Percentiles rank a stretch among this genome's conserved stretches.
Evolutionary conservation across 768 basidiomycete species (phyloP).

Genomic region (Russula abietina): DNA sequence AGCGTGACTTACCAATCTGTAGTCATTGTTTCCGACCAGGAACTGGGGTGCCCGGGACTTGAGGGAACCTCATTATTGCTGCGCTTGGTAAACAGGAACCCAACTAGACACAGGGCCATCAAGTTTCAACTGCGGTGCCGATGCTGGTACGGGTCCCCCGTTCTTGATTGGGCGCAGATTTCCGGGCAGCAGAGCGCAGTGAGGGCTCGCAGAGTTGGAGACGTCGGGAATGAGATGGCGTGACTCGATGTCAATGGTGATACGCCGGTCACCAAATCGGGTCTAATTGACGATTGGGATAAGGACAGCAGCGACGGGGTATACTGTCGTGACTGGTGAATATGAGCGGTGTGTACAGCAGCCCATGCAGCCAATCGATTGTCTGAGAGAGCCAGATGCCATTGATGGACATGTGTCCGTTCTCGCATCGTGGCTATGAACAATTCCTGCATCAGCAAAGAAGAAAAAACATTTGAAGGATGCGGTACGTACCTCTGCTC

Average conservation of each 20-base stretch:
- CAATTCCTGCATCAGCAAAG: neutral
- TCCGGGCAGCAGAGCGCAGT: neutral
- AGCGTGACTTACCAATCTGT: too few relatives aligned
- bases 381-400: neutral
- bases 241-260: neutral
- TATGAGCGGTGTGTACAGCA: conserved; percentile 11
- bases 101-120: too few relatives aligned
- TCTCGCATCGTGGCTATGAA: conserved; percentile 4
- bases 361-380: conserved; percentile 2
- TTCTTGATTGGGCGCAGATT: neutral
- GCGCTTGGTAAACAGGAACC: too few relatives aligned
- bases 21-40: too few relatives aligned
- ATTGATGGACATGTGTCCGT: conserved; percentile 7
- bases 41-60: too few relatives aligned
- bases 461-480: too few relatives aligned
- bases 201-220: conserved; percentile 12
- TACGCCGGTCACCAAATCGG: neutral
- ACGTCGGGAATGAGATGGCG: neutral
- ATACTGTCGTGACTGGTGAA: conserved; percentile 20
- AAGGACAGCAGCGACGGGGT: conserved; percentile 25
- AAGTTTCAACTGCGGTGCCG: too few relatives aligned
- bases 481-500: too few relatives aligned
- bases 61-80: too few relatives aligned
- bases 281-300: neutral
- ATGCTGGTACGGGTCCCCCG: neutral